Base-by-base conservation (phyloP, 352 stramenopile species). In the Phytophthora ramorum region DNA sequence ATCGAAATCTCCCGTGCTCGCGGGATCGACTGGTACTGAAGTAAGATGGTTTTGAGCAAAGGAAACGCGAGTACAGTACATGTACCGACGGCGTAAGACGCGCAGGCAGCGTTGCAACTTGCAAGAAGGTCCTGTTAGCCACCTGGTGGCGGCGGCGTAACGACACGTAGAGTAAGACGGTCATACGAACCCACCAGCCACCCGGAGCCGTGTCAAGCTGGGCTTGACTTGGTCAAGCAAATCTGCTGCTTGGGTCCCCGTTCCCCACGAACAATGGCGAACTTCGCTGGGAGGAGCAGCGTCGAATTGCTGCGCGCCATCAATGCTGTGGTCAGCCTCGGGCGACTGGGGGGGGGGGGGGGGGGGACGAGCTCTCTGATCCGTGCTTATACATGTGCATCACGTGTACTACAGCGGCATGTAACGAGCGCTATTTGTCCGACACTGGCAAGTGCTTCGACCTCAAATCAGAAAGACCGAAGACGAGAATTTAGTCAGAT, bases 181-280 rank as follows among this genome's bases (percentile, higher is more conserved):
- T 30, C 14, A 44, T 40, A n/a, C 17, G 16, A 16, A 17, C 16
- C 17, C 20, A 17, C 44, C 6, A 13, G 7, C 32, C 41, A 30
- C 28, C 45, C 30, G 22, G 16, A 54, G n/a, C n/a, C 16, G 28
- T 22, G 35, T 38, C 50, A 56, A 35, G 43, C 55, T 55, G 56
- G 45, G 22, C 50, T 63, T 57, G 34, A 50, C 49, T 46, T 35
- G 16, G 19, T n/a, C 7, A 4, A n/a, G 24, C 46, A 58, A 51
- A 64, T 64, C 46, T 13, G 37, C 2, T 50, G n/a, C 3, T 45
- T 53, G 35, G 38, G 45, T 64, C 57, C 57, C 57, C 57, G 34
- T 57, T 30, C 34, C 56, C 45, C 57, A 51, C 19, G 57, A 41
- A 12, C 19, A 19, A 47, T 7, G 56, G 34, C 44, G 55, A 62